Base-by-base conservation (phyloP, 768 basidiomycete species). In the Leccinellum luteum region DNA sequence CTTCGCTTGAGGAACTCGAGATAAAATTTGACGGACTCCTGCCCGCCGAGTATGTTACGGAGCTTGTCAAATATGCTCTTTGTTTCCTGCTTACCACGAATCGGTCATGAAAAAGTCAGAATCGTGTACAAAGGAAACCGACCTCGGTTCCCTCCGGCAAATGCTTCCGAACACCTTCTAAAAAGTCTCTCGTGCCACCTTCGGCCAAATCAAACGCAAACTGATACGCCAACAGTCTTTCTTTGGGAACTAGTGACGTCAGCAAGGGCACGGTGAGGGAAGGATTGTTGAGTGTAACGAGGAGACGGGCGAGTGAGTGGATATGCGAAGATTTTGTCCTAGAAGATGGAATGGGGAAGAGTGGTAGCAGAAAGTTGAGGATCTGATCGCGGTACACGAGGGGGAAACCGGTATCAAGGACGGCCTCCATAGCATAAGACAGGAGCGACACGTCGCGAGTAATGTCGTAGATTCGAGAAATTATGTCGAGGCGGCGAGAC, bases 201-300 rank as follows among this genome's bases (percentile, higher is more conserved):
- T 98, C 96, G 14, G 89, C 90, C 49, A 98, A 76, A 74, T 98
- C 97, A 69, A 98, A 98, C 0, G 91, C 94, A 69, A 98, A 85
- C 71, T 99, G 97, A 72, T 94, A 96, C 1, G 94, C 94, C 25
- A 96, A 76, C 12, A 94, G 76, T 41, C 82, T 82, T 63, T 94
- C 84, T 59, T 81, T 80, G 5, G 81, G 80, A 14, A 94, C 80
- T 9, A 97, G 79, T 3, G 86, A 86, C 2, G 78, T 80, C 57
- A 97, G 73, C 52, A 95, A 80, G 14, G 86, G 80, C 7, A 91
- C 80, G 1, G 92, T 90, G 52, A 94, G 78, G 3, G 86, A 80
- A n/a, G 90, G 82, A 56, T 87, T 87, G 69, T 90, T 89, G 53
- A 97, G 80, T 19, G 94, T 92, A 43, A 98, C 89, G 65, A 95